phyloP scores from a whole-genome alignment of 768 basidiomycete genomes.

The Hortiboletus campestris region DNA sequence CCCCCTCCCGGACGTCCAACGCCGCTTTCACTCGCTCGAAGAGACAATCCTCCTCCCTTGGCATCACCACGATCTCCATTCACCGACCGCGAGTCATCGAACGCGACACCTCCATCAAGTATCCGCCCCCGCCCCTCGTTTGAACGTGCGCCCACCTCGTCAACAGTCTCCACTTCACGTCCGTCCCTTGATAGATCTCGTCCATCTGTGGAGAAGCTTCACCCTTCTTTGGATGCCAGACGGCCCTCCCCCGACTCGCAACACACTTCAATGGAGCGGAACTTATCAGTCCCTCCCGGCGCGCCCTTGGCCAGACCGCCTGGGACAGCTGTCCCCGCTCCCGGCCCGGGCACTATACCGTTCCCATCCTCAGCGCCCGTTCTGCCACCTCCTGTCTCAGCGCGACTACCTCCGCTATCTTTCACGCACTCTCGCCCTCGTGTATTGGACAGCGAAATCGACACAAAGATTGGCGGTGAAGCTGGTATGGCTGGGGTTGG shows the following conservation, averaged over 20 bases:
- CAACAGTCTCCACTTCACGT: constrained; percentile 11
- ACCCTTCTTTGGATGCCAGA: constrained; percentile 10
- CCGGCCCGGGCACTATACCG: constrained; percentile 8
- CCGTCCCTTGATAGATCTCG: constrained; percentile 16
- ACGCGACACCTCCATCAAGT: constrained; percentile 5
- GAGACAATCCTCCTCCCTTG: constrained; percentile 10
- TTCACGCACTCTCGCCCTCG: constrained; percentile 2
- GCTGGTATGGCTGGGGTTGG: constrained; percentile 94
- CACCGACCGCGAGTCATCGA: constrained; percentile 9
- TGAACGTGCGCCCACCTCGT: constrained; percentile 17
- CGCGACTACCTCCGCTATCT: constrained; percentile 21
- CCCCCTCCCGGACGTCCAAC: constrained; percentile 12
- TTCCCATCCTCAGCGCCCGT: constrained; percentile 14
- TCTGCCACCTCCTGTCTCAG: constrained; percentile 2
- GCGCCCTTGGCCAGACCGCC: constrained; percentile 6
- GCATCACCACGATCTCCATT: constrained; percentile 9
- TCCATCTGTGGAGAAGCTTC: constrained; percentile 19
- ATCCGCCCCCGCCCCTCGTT: constrained; percentile 12
- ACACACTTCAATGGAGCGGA: constrained; percentile 3
- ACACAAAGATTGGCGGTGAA: constrained; percentile 72
- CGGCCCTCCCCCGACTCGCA: constrained; percentile 17
- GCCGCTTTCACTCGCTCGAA: constrained; percentile 12
- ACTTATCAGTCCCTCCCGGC: not conserved
- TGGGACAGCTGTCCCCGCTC: constrained; percentile 10
- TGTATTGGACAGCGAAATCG: constrained; percentile 38